Conservation (phyloP, 1,284 basidiomycete genomes). For the Macrocystidia cucumis region DNA sequence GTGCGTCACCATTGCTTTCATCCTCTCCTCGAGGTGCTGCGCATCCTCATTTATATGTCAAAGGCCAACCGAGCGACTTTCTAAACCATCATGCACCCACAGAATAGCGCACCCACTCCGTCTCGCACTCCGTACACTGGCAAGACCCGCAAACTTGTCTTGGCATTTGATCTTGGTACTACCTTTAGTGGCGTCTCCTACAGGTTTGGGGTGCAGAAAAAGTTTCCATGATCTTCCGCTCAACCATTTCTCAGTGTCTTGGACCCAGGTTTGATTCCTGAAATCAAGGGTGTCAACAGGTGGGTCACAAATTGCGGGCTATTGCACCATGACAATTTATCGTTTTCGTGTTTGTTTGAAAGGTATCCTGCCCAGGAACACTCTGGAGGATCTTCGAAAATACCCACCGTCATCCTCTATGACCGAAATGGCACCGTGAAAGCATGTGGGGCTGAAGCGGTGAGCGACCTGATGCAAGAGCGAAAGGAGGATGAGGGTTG, state of each 20-base stretch:
- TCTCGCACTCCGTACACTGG: slow-evolving; percentile 20
- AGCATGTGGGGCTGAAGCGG: slow-evolving; percentile 34
- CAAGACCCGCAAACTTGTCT: slow-evolving; percentile 28
- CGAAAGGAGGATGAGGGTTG: slow-evolving; percentile 30
- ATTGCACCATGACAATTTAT: too few species aligned
- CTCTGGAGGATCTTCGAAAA: slow-evolving; percentile 32
- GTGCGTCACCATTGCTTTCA: too few species aligned
- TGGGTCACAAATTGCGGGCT: slow-evolving; percentile 10
- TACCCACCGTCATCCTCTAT: slow-evolving; percentile 38
- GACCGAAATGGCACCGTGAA: slow-evolving; percentile 23
- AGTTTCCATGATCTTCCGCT: not conserved
- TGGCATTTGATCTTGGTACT: slow-evolving; percentile 46
- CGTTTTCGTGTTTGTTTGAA: not conserved
- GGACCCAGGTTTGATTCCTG: slow-evolving; percentile 32
- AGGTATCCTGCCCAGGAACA: slow-evolving; percentile 39
- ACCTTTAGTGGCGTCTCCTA: slow-evolving; percentile 47
- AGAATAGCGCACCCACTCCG: slow-evolving; percentile 2
- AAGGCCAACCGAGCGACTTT: too few species aligned
- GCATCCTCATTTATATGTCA: too few species aligned
- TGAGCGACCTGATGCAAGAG: slow-evolving; percentile 21
- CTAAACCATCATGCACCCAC: not conserved
- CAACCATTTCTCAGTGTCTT: slow-evolving; percentile 11
- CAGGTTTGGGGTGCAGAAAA: slow-evolving; percentile 10
- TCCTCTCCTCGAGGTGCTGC: too few species aligned
- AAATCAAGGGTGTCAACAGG: slow-evolving; percentile 35